A percentile compares a stretch with the other conserved stretches of the same genome.
Evolutionary conservation across 1,139 yeast genomes (phyloP).

Genomic region (Eremothecium cymbalariae): DNA sequence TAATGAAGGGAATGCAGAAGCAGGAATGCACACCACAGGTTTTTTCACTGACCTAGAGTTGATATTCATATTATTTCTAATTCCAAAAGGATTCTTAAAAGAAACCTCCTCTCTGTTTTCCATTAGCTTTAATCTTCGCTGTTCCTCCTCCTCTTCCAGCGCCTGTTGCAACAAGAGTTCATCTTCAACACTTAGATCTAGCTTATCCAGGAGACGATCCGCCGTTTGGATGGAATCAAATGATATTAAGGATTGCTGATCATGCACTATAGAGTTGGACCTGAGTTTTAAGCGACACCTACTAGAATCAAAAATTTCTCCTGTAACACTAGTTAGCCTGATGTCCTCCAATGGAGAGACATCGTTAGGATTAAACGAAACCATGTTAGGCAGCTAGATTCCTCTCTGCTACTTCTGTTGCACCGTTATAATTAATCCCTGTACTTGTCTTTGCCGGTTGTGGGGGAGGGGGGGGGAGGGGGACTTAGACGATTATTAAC

Average conservation of each 20-base stretch:
- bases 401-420: no score
- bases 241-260: slow-evolving; percentile 14
- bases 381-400: no score
- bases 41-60: slow-evolving; percentile 6
- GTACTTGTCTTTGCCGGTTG: no score
- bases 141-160: slow-evolving; percentile 20
- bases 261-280: background rate
- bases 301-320: background rate
- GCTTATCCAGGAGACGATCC: slow-evolving; percentile 28
- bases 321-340: background rate
- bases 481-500: no score
- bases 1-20: slow-evolving; percentile 28
- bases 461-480: no score
- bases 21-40: slow-evolving; percentile 27
- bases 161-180: slow-evolving; percentile 25
- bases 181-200: slow-evolving; percentile 29
- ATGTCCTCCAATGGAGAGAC: slow-evolving; percentile 9
- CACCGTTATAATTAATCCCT: no score
- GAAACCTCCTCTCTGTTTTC: background rate
- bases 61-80: background rate
- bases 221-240: slow-evolving; percentile 28
- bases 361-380: slow-evolving; percentile 1
- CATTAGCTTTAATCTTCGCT: slow-evolving; percentile 3
- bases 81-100: background rate
- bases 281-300: slow-evolving; percentile 1